Percentiles rank a stretch among this genome's conserved stretches.
These are phyloP conservation scores for Candida sonorensis DNA, from an alignment of 805 yeast genomes.

Conservation along the genomic window DNA sequence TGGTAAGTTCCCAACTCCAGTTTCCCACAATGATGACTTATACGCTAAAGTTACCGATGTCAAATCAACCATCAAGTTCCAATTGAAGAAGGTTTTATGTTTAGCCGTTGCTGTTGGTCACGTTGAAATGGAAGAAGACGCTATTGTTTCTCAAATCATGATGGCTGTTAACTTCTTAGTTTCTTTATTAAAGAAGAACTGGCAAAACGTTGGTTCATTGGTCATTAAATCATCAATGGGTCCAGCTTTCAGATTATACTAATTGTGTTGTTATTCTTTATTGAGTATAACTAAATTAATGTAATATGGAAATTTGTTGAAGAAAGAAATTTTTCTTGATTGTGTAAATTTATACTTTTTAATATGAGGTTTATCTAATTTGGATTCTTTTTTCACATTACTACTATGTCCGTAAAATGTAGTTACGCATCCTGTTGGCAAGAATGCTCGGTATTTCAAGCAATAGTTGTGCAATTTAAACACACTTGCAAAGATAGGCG, in stretches of 20 bases:
- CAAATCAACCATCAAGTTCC: slow-evolving; percentile 99
- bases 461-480: too few relatives aligned
- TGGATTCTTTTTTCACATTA: too few relatives aligned
- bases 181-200: slow-evolving; percentile 99
- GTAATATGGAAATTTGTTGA: neutral
- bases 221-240: slow-evolving; percentile 99
- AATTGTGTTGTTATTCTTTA: slow-evolving; percentile 29
- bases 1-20: slow-evolving; percentile 99
- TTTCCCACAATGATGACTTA: slow-evolving; percentile 98
- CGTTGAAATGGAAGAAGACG: slow-evolving; percentile 99
- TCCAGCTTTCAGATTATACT: slow-evolving; percentile 99
- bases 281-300: neutral
- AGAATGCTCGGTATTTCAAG: too few relatives aligned
- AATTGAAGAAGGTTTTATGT: slow-evolving; percentile 99
- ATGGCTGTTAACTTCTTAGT: slow-evolving; percentile 99
- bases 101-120: slow-evolving; percentile 99
- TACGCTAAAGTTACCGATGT: slow-evolving; percentile 94
- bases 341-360: too few relatives aligned
- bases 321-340: too few relatives aligned
- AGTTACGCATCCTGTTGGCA: too few relatives aligned
- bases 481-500: too few relatives aligned
- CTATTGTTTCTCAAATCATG: slow-evolving; percentile 94
- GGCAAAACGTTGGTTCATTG: slow-evolving; percentile 99
- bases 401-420: too few relatives aligned
- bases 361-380: too few relatives aligned